Evolutionary conservation across 2,329 filamentous ascomycete species (phyloP), one percentile per base, ranked within the genome.

Genomic region (Fonsecaea multimorphosa): DNA sequence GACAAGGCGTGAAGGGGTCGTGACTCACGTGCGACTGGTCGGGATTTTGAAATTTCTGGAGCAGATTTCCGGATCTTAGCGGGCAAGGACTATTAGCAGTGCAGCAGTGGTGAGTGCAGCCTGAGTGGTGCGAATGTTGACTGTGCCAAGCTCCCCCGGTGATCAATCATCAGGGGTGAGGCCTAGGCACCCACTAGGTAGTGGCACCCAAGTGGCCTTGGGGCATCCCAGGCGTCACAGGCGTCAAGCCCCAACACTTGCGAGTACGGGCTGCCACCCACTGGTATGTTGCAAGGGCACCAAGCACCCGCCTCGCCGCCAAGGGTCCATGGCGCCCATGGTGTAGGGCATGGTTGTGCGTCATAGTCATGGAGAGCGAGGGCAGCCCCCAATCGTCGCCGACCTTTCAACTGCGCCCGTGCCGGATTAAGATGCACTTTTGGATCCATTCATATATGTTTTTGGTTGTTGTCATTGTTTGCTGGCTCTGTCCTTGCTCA

Each of bases 11-110:
- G 58, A 61, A 40, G 44, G 12, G 32, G 32, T 6, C 46, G 63
- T 65, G 58, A 61, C 38, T 65, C 63, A 65, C 58, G 46, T 49
- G 22, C 61, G 63, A 61, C 34, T 65, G 58, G 63, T 58, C 54
- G 51, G 52, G n/a, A 24, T 12, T 38, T 57, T 51, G 19, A 27
- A 52, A 36, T 52, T 27, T 38, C 58, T 53, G 58, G 46, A 52
- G 44, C 22, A 51, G 29, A 29, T 22, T 49, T 31, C 38, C 40
- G 56, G 38, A 34, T 49, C 38, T 36, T n/a, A 27, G 24, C 44
- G 27, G 8, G n/a, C 11, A 12, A 16, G 44, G n/a, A 24, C 16
- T 24, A 22, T 24, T 24, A 49, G 11, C 2, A 2, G 32, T 34
- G 44, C n/a, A 27, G 44, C 8, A 2, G 16, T 27, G 44, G 16